These are phyloP conservation scores for Aspergillus nanangensis DNA, from an alignment of 495 filamentous ascomycete genomes.

Conservation along the genomic window DNA sequence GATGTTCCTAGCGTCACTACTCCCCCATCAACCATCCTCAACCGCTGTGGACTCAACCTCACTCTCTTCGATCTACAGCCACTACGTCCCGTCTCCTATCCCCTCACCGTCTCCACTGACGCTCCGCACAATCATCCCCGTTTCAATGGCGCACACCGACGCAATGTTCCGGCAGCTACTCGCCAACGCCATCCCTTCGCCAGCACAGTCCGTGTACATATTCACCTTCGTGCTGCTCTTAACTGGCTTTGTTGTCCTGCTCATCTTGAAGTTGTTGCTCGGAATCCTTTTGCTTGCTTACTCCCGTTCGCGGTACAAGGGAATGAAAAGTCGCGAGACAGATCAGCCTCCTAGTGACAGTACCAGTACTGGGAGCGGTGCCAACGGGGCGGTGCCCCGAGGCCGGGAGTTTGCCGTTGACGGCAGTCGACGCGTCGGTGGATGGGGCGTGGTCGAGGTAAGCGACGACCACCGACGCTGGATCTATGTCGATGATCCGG, in stretches of 20 bases:
- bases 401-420: slow-evolving; percentile 55
- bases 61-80: slow-evolving; percentile 58
- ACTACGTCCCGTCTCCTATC: slow-evolving; percentile 26
- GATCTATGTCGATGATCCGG: slow-evolving; percentile 84
- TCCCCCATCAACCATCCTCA: slow-evolving; percentile 70
- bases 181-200: slow-evolving; percentile 40
- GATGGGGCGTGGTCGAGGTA: slow-evolving; percentile 80
- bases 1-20: slow-evolving; percentile 88
- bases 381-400: slow-evolving; percentile 9
- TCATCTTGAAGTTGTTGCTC: slow-evolving; percentile 77
- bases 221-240: slow-evolving; percentile 75
- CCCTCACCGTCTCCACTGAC: slow-evolving; percentile 31
- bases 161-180: slow-evolving; percentile 33
- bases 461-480: slow-evolving; percentile 79
- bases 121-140: slow-evolving; percentile 32
- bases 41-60: slow-evolving; percentile 61
- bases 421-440: slow-evolving; percentile 68
- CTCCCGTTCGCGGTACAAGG: slow-evolving; percentile 68
- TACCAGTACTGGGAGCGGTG: background rate
- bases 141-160: slow-evolving; percentile 30
- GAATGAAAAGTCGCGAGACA: slow-evolving; percentile 70
- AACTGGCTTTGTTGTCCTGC: slow-evolving; percentile 66
- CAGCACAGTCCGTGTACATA: slow-evolving; percentile 38
- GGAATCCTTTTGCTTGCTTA: slow-evolving; percentile 77
- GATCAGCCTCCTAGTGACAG: slow-evolving; percentile 21